These are phyloP conservation scores for Cubamyces lactineus DNA, from an alignment of 768 basidiomycete genomes.

Conservation along the genomic window DNA sequence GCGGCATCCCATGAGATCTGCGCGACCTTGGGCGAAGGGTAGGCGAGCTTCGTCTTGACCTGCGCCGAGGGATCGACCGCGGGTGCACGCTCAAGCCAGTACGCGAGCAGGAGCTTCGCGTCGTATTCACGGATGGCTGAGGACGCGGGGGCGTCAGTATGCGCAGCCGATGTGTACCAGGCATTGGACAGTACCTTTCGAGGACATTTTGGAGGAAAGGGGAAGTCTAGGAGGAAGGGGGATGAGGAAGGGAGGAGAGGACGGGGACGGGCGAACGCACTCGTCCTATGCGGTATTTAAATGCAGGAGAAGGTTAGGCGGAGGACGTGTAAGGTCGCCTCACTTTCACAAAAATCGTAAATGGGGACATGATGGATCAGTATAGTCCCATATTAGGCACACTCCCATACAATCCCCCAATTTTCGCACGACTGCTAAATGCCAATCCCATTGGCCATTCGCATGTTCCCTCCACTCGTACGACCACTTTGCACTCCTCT, in stretches of 20 bases:
- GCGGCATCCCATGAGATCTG: constrained; percentile 83
- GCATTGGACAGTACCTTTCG: constrained; percentile 29
- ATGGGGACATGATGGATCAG: constrained; percentile 28
- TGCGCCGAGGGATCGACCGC: constrained; percentile 66
- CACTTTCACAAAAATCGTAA: constrained; percentile 31
- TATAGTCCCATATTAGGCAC: constrained; percentile 11
- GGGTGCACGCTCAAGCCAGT: constrained; percentile 94
- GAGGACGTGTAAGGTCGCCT: constrained; percentile 28
- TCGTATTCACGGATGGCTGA: constrained; percentile 95
- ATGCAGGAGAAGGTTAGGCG: constrained; percentile 22
- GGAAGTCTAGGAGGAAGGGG: constrained; percentile 17
- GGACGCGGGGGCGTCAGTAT: not conserved
- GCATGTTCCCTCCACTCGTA: constrained; percentile 5
- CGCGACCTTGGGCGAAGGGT: constrained; percentile 77
- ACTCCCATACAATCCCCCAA: constrained; percentile 20
- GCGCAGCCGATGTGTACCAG: not conserved
- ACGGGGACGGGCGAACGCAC: constrained; percentile 5
- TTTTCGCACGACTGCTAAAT: constrained; percentile 22
- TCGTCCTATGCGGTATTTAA: constrained; percentile 28
- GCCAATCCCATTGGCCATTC: constrained; percentile 10
- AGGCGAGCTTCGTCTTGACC: constrained; percentile 59
- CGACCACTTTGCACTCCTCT: constrained; percentile 5
- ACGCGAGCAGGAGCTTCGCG: constrained; percentile 95
- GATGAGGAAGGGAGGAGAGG: constrained; percentile 19
- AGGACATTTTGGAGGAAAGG: constrained; percentile 32